Conservation (phyloP, 2,329 filamentous ascomycete species). For the Colletotrichum sp. region DNA sequence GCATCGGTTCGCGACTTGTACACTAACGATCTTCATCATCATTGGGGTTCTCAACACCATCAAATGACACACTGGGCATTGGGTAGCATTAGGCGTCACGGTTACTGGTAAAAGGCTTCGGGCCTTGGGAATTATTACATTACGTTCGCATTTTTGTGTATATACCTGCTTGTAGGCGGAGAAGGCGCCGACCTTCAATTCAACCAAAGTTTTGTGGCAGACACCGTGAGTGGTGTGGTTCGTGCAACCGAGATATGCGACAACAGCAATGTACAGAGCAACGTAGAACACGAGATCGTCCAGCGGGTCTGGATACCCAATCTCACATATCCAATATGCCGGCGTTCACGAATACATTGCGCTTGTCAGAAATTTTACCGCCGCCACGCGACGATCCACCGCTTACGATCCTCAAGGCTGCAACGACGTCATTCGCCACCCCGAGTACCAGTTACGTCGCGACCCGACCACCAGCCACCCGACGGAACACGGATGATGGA, state of each 20-base stretch:
- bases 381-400: not conserved
- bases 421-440: constrained; percentile 19
- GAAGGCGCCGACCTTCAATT: constrained; percentile 1
- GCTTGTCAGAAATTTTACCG: not conserved
- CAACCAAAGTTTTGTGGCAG: not conserved
- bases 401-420: not conserved
- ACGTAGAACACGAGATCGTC: not conserved
- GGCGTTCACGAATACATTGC: not conserved
- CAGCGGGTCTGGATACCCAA: not conserved
- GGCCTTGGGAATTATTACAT: not conserved
- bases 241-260: not conserved
- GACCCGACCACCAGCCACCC: not conserved
- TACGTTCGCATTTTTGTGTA: constrained; percentile 11
- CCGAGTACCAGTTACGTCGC: not conserved
- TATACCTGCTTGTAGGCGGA: not conserved
- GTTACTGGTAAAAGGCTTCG: not conserved
- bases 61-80: constrained; percentile 13
- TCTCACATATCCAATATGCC: not conserved
- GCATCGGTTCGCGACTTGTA: constrained; percentile 21
- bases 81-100: constrained; percentile 18
- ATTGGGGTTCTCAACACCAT: constrained; percentile 15
- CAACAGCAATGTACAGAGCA: not conserved
- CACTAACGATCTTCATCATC: constrained; percentile 18
- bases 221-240: not conserved
- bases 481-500: not conserved